phyloP scores from a whole-genome alignment of 139 green algal genomes.

The Chloropicon primus region DNA sequence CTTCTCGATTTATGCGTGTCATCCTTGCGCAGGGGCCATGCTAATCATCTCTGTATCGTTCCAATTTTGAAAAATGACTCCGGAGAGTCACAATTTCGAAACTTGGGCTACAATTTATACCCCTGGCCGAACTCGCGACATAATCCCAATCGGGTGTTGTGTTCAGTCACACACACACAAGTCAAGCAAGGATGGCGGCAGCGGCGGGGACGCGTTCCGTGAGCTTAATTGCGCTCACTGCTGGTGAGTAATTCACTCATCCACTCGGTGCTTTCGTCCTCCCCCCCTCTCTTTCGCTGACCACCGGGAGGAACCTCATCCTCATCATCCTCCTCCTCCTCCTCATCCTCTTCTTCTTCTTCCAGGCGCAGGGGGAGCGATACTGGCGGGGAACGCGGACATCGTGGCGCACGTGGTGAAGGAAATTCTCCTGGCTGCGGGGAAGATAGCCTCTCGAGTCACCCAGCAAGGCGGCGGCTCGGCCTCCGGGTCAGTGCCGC shows the following conservation, averaged over 20 bases:
- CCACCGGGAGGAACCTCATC: too few species aligned
- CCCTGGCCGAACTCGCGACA: background rate
- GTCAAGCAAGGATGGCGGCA: too few species aligned
- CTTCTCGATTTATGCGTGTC: conserved; percentile 58
- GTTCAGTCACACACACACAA: too few species aligned
- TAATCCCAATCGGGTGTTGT: too few species aligned
- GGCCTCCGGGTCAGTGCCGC: background rate
- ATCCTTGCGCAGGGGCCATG: conserved; percentile 72
- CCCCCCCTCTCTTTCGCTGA: too few species aligned
- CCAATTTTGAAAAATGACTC: conserved; percentile 46
- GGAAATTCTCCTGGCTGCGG: background rate
- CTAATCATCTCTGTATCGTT: conserved; percentile 67
- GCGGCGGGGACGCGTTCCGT: too few species aligned
- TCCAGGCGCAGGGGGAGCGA: too few species aligned
- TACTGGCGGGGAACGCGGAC: background rate
- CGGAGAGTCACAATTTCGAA: conserved; percentile 15
- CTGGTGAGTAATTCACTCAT: too few species aligned
- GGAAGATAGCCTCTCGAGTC: background rate
- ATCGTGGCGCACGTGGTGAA: background rate
- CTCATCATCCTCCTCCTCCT: too few species aligned
- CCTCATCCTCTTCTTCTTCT: too few species aligned
- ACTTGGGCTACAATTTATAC: background rate
- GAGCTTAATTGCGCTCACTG: too few species aligned
- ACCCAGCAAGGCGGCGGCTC: background rate
- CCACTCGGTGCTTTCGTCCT: too few species aligned